Evolutionary conservation across 2,329 filamentous ascomycete species (phyloP).

Genomic region (Diaporthe caulivora): DNA sequence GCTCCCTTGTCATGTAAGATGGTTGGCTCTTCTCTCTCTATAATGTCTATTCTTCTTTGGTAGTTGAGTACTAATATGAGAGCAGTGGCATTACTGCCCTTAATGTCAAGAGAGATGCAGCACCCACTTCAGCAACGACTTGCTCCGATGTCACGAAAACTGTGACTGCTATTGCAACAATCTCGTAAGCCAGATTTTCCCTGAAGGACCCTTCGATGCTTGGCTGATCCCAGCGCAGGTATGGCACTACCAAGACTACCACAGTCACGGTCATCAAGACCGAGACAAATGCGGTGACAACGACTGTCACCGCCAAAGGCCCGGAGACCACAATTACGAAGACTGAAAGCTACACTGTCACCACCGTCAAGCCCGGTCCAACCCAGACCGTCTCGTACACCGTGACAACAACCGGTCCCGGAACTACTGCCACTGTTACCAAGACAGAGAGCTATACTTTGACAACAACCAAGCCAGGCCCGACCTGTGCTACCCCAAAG

Average conservation of each 20-base stretch:
- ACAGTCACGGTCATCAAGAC: conserved; percentile 15
- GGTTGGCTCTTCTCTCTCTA: neutral
- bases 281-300: conserved; percentile 14
- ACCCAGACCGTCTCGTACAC: conserved; percentile 18
- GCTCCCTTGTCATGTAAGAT: neutral
- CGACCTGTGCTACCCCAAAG: conserved; percentile 1
- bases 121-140: conserved; percentile 2
- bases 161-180: conserved; percentile 9
- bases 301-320: neutral
- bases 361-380: conserved; percentile 8
- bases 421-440: conserved; percentile 1
- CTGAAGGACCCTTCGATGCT: neutral
- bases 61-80: neutral
- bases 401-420: neutral
- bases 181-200: neutral
- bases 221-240: neutral
- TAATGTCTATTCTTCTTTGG: neutral
- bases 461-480: conserved; percentile 12
- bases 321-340: neutral
- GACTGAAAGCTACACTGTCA: conserved; percentile 20
- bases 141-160: conserved; percentile 8
- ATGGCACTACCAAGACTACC: conserved; percentile 14
- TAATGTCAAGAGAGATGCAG: conserved; percentile 1
- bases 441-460: conserved; percentile 22
- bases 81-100: conserved; percentile 5